Conservation (phyloP, 495 filamentous ascomycete genomes). For the Podospora fimiseda region DNA sequence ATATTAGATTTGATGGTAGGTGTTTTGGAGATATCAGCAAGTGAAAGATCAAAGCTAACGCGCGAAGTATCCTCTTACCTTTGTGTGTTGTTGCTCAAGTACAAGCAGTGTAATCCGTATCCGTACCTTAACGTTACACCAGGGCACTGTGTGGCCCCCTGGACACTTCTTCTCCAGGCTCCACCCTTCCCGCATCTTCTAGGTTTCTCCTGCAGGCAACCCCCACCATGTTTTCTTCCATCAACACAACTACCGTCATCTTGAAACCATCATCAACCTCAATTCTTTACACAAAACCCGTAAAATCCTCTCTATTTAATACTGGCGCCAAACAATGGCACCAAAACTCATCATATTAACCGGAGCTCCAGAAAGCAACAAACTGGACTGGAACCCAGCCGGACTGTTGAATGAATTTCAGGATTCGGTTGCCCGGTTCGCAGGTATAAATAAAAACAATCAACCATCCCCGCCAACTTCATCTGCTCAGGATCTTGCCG, state of each 20-base stretch:
- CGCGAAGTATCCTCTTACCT: too few species aligned
- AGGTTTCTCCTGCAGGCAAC: neutral
- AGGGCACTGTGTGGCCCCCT: too few species aligned
- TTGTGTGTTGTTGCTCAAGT: too few species aligned
- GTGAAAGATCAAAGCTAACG: too few species aligned
- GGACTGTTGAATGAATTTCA: conserved; percentile 44
- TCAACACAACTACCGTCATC: too few species aligned
- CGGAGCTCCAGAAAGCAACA: conserved; percentile 52
- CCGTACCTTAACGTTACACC: too few species aligned
- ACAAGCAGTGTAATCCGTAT: too few species aligned
- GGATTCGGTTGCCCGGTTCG: conserved; percentile 44
- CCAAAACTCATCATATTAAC: conserved; percentile 50
- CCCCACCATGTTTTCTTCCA: neutral
- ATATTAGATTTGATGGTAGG: too few species aligned
- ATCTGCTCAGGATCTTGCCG: conserved; percentile 23
- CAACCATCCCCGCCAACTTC: conserved; percentile 3
- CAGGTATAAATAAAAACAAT: conserved; percentile 13
- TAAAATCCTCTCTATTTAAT: too few species aligned
- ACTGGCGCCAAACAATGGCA: conserved; percentile 30
- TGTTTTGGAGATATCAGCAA: too few species aligned
- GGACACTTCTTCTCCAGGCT: too few species aligned
- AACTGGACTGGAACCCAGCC: conserved; percentile 50
- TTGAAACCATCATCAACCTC: neutral
- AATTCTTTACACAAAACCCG: neutral
- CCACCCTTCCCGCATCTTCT: neutral